Evolutionary conservation across 768 basidiomycete species (phyloP), one percentile per base, ranked within the genome.

Genomic region (Boletus rubroflammeus): DNA sequence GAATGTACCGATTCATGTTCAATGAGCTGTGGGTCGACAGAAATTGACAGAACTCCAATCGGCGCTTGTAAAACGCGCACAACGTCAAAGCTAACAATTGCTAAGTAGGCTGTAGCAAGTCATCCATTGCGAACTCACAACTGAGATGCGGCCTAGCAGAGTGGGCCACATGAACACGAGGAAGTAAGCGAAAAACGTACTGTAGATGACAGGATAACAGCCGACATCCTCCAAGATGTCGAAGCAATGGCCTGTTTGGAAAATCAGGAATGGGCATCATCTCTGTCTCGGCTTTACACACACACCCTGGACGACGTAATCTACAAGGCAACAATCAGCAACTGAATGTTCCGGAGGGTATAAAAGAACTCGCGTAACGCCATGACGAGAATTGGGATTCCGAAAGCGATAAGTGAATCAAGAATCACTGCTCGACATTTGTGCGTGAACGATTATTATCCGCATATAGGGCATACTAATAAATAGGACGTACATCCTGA

Each of bases 1-100:
- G 81, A 54, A 83, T 51, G 63, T 83, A 84, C 39, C 78, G 76
- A 35, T 6, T 59, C 48, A 72, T 63, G 29, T 71, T 80, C 21
- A 88, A 65, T 17, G 66, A 66, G 23, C 57, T 69, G 40, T 71
- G 66, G 2, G 69, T 61, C 0, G 71, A 58, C 1, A 80, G 50
- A 32, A 76, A 70, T 17, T 72, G 62, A 29, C 59, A 61, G 55
- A 82, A 77, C 53, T 77, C 69, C 4, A 71, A 21, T 25, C 75
- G 71, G 5, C 73, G 72, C 8, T 50, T 65, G 29, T 60, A 54
- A 54, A 80, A 77, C 0, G 72, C 62, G 1, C 59, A 53, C 0
- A 80, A 47, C 1, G 76, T 69, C 42, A 65, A 47, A 19, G 66
- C 31, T 77, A 59, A 8, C 13, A 10, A n/a, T 31, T 5, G 10